Evolutionary conservation across 768 basidiomycete species (phyloP).

Genomic region (Kwoniella sp.): DNA sequence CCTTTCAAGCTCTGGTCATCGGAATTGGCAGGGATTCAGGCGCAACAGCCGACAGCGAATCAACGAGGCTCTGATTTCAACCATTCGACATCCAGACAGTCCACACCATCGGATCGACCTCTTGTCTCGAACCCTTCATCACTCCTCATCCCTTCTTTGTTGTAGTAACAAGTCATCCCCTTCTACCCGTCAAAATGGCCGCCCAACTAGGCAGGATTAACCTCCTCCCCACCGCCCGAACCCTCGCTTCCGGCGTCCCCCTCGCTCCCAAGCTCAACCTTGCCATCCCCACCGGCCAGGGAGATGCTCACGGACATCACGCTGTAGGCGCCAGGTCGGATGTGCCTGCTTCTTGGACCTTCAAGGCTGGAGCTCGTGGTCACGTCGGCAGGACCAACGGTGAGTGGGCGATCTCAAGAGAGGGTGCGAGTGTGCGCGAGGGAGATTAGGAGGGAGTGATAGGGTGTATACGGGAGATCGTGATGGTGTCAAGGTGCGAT

Average conservation of each 20-base stretch:
- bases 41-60: background rate
- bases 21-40: background rate
- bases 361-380: slow-evolving; percentile 9
- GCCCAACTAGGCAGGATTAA: slow-evolving; percentile 53
- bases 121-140: slow-evolving; percentile 8
- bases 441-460: background rate
- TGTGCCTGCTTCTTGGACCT: slow-evolving; percentile 26
- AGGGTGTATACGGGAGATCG: background rate
- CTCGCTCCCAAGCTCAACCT: slow-evolving; percentile 70
- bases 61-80: background rate
- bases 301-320: slow-evolving; percentile 57
- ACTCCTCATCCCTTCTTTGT: slow-evolving; percentile 6
- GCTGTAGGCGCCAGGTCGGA: slow-evolving; percentile 56
- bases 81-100: background rate
- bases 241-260: slow-evolving; percentile 75
- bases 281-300: slow-evolving; percentile 58
- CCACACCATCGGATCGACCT: background rate
- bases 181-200: slow-evolving; percentile 25
- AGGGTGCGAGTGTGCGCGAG: background rate
- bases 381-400: slow-evolving; percentile 23
- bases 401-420: slow-evolving; percentile 2
- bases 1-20: no score
- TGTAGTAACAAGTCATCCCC: slow-evolving; percentile 1
- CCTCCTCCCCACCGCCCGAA: slow-evolving; percentile 73
- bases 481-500: background rate